Evolutionary conservation across 2,329 filamentous ascomycete genomes (phyloP), one percentile per base, ranked within the genome.

Genomic region (Nemania sp.): DNA sequence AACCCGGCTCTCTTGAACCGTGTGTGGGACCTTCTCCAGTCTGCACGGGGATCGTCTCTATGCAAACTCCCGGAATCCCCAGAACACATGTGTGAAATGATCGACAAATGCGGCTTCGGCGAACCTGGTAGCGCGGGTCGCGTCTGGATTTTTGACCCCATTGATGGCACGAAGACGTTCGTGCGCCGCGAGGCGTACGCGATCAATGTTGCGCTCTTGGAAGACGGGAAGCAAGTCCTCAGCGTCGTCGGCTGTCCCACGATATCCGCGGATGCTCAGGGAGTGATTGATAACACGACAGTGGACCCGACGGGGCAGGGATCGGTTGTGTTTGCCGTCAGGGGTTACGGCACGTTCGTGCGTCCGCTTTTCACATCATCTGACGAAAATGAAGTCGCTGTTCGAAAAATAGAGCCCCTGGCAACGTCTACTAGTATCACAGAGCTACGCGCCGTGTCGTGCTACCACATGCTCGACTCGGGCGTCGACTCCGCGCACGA

Each of bases 91-190:
- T 81, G 80, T 63, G 72, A 77, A 45, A 68, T 81, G 56, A 78
- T 84, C 39, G 80, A 84, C 65, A 73, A 73, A 59, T 81, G 80
- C 54, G 75, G 77, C 24, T 60, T 70, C 17, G 73, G 73, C 20
- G 66, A 65, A 14, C 76, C 73, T 4, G 69, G 64, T 6, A 60
- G 63, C 2, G 64, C 64, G 2, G 76, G 75, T 6, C 66, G 80
- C 12, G 75, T 77, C 7, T 84, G 81, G 81, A 74, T 84, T 0
- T 83, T 84, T 61, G 81, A 84, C 61, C 81, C 81, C 0, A 83
- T 84, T 24, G 81, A 84, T 58, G 81, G 81, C 6, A 84, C 81
- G 2, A 77, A 80, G 68, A 82, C 80, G 0, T 84, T 81, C 49
- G 71, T 84, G 7, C 68, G 71, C 9, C 76, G 78, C 5, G 71